Conservation (phyloP, 2,329 filamentous ascomycete genomes). For the Colletotrichum zoysiae region DNA sequence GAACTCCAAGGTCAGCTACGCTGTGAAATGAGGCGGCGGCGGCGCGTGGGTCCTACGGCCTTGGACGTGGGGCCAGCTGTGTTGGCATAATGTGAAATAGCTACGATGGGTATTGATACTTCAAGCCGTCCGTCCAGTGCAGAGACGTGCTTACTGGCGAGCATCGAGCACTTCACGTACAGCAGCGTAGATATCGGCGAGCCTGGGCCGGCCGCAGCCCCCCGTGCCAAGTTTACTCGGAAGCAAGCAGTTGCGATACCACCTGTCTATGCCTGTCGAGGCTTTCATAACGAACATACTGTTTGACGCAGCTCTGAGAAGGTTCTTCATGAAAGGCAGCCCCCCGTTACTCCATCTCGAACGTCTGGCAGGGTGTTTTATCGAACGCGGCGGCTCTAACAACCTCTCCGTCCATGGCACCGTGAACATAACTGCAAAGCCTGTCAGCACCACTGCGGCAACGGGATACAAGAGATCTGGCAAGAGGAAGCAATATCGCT, state of each 20-base stretch:
- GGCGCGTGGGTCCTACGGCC: too few relatives aligned
- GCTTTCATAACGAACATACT: neutral
- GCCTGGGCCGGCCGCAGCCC: neutral
- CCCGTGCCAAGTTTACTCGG: neutral
- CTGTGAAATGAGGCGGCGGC: slow-evolving; percentile 16
- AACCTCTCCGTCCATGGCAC: neutral
- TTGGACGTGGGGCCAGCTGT: too few relatives aligned
- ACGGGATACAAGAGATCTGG: neutral
- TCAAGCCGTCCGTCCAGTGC: neutral
- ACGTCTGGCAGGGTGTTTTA: neutral
- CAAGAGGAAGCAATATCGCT: neutral
- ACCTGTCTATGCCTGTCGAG: too few relatives aligned
- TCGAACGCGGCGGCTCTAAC: neutral
- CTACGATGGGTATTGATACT: neutral
- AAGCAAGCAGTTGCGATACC: too few relatives aligned
- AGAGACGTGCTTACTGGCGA: neutral
- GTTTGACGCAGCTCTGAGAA: neutral
- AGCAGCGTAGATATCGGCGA: neutral
- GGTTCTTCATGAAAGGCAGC: fast-evolving
- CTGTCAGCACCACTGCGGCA: neutral
- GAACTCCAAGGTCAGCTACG: slow-evolving; percentile 68
- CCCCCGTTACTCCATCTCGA: neutral
- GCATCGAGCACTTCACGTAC: neutral
- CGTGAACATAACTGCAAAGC: neutral
- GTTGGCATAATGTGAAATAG: neutral